Percentiles rank a stretch among this genome's conserved stretches.
These are phyloP conservation scores for Xylaria scruposa DNA, from an alignment of 495 filamentous ascomycete species.

Conservation along the genomic window DNA sequence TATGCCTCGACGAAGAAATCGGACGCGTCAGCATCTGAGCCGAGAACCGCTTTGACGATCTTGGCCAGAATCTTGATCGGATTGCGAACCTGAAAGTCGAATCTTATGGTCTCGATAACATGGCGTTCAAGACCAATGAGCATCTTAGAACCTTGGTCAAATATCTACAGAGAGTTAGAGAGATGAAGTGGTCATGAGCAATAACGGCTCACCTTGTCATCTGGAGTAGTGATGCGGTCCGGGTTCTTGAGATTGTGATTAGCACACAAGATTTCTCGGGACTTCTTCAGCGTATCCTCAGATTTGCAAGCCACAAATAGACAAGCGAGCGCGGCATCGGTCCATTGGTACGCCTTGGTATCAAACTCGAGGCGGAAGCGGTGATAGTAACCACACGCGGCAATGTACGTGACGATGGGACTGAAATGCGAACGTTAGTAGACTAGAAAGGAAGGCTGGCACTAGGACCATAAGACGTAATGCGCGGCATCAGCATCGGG, in stretches of 20 bases:
- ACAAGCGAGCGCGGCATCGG: slow-evolving; percentile 83
- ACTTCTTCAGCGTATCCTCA: slow-evolving; percentile 97
- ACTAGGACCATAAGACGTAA: not conserved
- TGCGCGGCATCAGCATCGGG: not conserved
- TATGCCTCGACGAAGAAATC: slow-evolving; percentile 69
- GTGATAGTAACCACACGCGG: slow-evolving; percentile 85
- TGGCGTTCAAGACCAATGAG: slow-evolving; percentile 89
- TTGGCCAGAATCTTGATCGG: slow-evolving; percentile 85
- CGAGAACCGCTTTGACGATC: slow-evolving; percentile 63
- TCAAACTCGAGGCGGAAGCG: slow-evolving; percentile 82
- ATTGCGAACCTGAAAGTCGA: slow-evolving; percentile 92
- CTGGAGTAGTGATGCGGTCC: slow-evolving; percentile 77
- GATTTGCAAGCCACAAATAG: slow-evolving; percentile 95
- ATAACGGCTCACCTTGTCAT: slow-evolving; percentile 70
- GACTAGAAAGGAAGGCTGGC: not conserved
- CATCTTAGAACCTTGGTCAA: slow-evolving; percentile 75
- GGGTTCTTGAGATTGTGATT: slow-evolving; percentile 83
- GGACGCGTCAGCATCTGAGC: slow-evolving; percentile 38
- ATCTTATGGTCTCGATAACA: slow-evolving; percentile 91
- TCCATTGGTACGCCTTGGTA: slow-evolving; percentile 70
- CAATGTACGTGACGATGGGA: slow-evolving; percentile 83
- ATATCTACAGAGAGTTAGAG: slow-evolving; percentile 60
- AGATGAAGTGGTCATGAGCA: not conserved
- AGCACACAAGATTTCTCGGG: slow-evolving; percentile 87
- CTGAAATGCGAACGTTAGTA: slow-evolving; percentile 42